These are phyloP conservation scores for Saccharum spontaneum DNA, from an alignment of 176 grass and related monocot genomes.

Conservation along the genomic window DNA sequence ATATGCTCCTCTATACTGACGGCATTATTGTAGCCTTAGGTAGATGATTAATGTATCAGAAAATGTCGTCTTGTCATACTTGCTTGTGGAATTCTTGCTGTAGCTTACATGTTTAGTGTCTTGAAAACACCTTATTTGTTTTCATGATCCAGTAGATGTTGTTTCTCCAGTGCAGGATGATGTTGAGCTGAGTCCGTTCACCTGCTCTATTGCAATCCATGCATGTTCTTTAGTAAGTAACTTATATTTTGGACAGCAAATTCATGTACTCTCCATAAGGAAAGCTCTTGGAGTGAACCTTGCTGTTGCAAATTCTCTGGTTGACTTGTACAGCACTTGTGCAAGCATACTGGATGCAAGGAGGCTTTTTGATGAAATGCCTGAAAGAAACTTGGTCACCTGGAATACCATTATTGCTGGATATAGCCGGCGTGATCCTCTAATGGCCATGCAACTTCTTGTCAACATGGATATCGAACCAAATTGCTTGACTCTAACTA, in stretches of 20 bases:
- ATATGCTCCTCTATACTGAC: not conserved
- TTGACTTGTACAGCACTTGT: constrained; percentile 58
- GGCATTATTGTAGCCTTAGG: not conserved
- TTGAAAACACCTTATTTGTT: constrained; percentile 6
- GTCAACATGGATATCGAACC: constrained; percentile 36
- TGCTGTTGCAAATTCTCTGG: constrained; percentile 52
- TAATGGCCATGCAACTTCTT: constrained; percentile 56
- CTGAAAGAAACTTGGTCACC: constrained; percentile 44
- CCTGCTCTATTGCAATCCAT: constrained; percentile 47
- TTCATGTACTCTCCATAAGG: constrained; percentile 47
- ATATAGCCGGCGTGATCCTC: constrained; percentile 29
- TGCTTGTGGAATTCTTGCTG: not conserved
- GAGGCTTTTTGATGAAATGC: constrained; percentile 50
- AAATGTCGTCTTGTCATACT: not conserved
- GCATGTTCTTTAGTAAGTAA: constrained; percentile 31
- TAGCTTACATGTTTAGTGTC: not conserved
- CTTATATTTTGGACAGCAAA: constrained; percentile 41
- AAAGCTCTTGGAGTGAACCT: constrained; percentile 41
- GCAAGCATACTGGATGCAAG: constrained; percentile 36
- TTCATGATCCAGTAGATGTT: constrained; percentile 20
- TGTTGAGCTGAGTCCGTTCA: constrained; percentile 50
- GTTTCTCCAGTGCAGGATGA: constrained; percentile 49
- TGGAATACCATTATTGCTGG: constrained; percentile 70
- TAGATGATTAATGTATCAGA: not conserved
- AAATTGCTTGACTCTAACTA: constrained; percentile 55